Conservation (phyloP, 2,329 filamentous ascomycete genomes). For the Penicillium glabrum region DNA sequence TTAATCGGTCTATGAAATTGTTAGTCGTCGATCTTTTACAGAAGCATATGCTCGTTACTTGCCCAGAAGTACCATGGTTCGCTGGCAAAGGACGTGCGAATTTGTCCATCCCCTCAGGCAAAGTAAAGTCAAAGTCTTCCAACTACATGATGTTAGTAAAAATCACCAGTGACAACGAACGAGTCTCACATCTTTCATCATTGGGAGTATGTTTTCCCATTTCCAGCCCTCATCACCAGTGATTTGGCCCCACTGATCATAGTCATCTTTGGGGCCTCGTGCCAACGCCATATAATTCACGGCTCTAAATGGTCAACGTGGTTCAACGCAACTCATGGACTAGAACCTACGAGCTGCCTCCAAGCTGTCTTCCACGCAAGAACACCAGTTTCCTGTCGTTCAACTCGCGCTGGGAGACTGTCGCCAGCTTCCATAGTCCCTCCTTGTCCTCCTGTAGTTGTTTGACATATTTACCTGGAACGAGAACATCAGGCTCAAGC, state of each 20-base stretch:
- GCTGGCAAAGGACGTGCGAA: background rate
- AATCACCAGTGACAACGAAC: no score
- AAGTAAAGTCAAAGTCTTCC: background rate
- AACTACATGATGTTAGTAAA: background rate
- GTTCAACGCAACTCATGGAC: background rate
- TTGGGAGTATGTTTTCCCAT: background rate
- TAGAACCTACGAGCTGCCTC: background rate
- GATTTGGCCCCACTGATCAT: conserved; percentile 1
- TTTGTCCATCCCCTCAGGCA: background rate
- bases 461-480: conserved; percentile 6
- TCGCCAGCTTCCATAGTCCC: conserved; percentile 4
- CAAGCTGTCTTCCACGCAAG: background rate
- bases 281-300: conserved; percentile 5
- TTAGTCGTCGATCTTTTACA: background rate
- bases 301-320: background rate
- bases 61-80: background rate
- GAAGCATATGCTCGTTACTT: background rate
- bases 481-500: background rate
- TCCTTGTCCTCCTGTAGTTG: conserved; percentile 4
- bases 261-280: background rate
- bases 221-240: conserved; percentile 1
- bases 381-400: background rate
- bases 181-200: background rate
- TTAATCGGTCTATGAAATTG: background rate
- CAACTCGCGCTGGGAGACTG: background rate